Evolutionary conservation across 441 rosid genomes (phyloP), one percentile per base, ranked within the genome.

Genomic region (Melianthus villosus): DNA sequence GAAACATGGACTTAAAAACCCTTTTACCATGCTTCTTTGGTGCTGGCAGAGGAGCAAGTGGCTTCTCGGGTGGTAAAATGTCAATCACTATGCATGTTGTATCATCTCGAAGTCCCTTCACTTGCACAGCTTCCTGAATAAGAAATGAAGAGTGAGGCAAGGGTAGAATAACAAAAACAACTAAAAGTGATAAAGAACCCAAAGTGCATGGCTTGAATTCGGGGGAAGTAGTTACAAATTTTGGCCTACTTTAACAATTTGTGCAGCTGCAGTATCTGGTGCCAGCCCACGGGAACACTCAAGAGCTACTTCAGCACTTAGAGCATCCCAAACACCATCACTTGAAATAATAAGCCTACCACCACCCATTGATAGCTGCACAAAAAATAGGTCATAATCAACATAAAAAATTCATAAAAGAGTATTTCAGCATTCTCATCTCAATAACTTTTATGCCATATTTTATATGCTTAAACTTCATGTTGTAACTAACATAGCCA

Each of bases 241-340:
- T n/a, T n/a, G n/a, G n/a, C n/a, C n/a, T n/a, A 86, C 94, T 87
- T 82, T 86, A 42, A 86, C 96, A 25, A 86, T 84, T 61, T 74
- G 83, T 62, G 71, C 66, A 42, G 94, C 87, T 36, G 94, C 94
- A 44, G 77, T 81, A 54, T 82, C 94, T 29, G 92, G 76, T 0
- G 89, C 72, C 73, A 86, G 59, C 2, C 94, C 92, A 3, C 68
- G 83, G 37, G 83, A 79, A 46, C 76, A 51, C 50, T 73, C 66
- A 11, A 84, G 87, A 0, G 89, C 77, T 37, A 34, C 64, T 41
- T 82, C 81, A 2, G 96, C 77, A 29, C 94, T 66, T 31, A 86
- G 62, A 19, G 85, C 72, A 22, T 86, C 94, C 96, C 94, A 79
- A 42, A 86, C 73, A 22, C 96, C 94, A 69, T 86, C 96, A 9